Conservation (phyloP, 768 basidiomycete species). For the Vishniacozyma victoriae region DNA sequence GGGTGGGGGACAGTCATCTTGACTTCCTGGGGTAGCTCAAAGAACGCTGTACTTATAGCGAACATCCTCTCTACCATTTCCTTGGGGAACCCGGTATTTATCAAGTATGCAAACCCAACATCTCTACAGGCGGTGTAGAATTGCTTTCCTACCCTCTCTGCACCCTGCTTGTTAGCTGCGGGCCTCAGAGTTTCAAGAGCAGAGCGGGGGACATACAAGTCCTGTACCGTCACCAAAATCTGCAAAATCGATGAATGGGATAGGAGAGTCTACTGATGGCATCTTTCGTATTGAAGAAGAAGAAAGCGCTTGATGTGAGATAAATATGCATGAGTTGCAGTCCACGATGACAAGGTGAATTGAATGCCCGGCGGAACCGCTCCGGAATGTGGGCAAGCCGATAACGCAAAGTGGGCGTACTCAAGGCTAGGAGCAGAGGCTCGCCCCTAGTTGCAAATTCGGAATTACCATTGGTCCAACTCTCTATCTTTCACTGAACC, state of each 20-base stretch:
- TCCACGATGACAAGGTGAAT: no score
- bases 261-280: constrained; percentile 8
- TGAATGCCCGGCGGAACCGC: no score
- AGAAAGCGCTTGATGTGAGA: no score
- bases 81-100: constrained; percentile 20
- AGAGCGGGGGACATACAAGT: background rate
- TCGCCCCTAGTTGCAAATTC: no score
- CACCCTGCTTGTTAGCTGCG: background rate
- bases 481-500: no score
- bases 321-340: no score
- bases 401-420: no score
- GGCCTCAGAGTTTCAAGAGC: background rate
- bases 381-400: no score
- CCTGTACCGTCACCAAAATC: constrained; percentile 18
- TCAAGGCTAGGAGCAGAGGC: no score
- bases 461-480: no score
- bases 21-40: constrained; percentile 21
- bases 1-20: constrained; percentile 36
- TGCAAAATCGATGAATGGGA: constrained; percentile 22
- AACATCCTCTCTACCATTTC: constrained; percentile 24
- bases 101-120: constrained; percentile 35
- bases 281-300: no score
- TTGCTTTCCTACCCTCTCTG: constrained; percentile 10
- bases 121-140: constrained; percentile 30
- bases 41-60: constrained; percentile 20